Base-by-base conservation (phyloP, 768 basidiomycete species). In the Termitomyces sp. region DNA sequence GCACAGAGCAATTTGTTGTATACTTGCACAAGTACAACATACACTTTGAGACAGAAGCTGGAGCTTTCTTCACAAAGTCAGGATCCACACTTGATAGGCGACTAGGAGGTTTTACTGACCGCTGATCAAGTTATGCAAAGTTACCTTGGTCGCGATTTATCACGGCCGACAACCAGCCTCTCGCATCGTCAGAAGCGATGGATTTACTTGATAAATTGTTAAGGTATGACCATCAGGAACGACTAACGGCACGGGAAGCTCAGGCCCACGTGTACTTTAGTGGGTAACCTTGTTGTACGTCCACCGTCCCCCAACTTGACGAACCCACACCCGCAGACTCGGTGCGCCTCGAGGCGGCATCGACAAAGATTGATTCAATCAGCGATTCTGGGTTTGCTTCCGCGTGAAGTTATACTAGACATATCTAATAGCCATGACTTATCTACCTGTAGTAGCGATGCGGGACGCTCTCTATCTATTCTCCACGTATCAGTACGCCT, bases 201-300 rank as follows among this genome's bases (percentile, higher is more conserved):
- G 86, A 87, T 66, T 78, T 88, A 55, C 70, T 89, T 47, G 87
- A 88, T 63, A 83, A 81, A 66, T 70, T 88, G 54, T 71, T 87
- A 65, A 76, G 79, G 60, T 89, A 87, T 68, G 87, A 88, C 65
- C 87, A 88, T 65, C 81, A 80, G 65, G 83, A 86, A 65, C 74
- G 87, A 61, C 72, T 85, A 38, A 87, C 87, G 16, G 86, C 87
- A 44, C 75, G 75, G 61, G 87, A 89, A 70, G 83, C 84, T 36
- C 83, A 85, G 72, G 74, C 74, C 53, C 86, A 88, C 69, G 75
- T 82, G 54, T 88, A 83, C 73, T 88, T 88, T 68, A 83, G 81
- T 82, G 47, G 67, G 67, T 62, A 60, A 56, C 64, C 60, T 62
- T 56, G 54, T 58, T 57, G 45, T 2, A 61, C 35, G 47, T 36